phyloP scores from a whole-genome alignment of 2,329 filamentous ascomycete genomes.

The Coniella lustricola region DNA sequence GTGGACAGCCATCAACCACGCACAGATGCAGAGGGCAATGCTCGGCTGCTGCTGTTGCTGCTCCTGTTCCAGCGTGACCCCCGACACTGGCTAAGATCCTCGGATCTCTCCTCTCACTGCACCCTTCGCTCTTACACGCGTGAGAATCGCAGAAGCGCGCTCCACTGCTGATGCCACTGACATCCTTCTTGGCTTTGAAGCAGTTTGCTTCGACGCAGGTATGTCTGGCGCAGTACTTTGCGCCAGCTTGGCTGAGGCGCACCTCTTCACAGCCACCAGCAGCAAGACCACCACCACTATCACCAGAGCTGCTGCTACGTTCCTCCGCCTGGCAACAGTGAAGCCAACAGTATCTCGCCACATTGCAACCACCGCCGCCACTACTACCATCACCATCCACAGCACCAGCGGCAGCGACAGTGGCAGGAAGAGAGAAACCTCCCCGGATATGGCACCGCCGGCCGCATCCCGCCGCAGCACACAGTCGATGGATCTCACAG shows the following conservation, averaged over 20 bases:
- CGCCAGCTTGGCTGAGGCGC: neutral
- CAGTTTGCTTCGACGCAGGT: slow-evolving; percentile 4
- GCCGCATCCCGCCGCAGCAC: slow-evolving; percentile 10
- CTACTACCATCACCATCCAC: neutral
- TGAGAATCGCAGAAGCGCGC: slow-evolving; percentile 5
- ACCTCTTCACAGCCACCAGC: too few species aligned
- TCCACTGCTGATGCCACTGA: neutral
- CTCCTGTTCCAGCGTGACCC: too few species aligned
- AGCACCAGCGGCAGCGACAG: too few species aligned
- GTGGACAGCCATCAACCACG: slow-evolving; percentile 5
- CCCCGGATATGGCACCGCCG: slow-evolving; percentile 12
- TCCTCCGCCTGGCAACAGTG: slow-evolving; percentile 14
- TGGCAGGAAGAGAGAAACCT: too few species aligned
- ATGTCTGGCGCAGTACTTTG: slow-evolving; percentile 4
- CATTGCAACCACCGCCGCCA: slow-evolving; percentile 1
- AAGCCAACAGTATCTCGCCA: slow-evolving; percentile 11
- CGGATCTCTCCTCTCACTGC: slow-evolving; percentile 11
- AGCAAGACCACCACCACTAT: too few species aligned
- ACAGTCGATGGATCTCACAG: slow-evolving; percentile 16
- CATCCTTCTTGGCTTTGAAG: neutral
- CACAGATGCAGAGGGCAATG: slow-evolving; percentile 10
- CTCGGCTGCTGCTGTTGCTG: too few species aligned
- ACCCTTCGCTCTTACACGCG: slow-evolving; percentile 5
- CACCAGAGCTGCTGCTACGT: neutral
- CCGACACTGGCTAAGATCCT: neutral